Base-by-base conservation (phyloP, 192 early-diverging fungal genomes). In the Linnemannia schmuckeri region DNA sequence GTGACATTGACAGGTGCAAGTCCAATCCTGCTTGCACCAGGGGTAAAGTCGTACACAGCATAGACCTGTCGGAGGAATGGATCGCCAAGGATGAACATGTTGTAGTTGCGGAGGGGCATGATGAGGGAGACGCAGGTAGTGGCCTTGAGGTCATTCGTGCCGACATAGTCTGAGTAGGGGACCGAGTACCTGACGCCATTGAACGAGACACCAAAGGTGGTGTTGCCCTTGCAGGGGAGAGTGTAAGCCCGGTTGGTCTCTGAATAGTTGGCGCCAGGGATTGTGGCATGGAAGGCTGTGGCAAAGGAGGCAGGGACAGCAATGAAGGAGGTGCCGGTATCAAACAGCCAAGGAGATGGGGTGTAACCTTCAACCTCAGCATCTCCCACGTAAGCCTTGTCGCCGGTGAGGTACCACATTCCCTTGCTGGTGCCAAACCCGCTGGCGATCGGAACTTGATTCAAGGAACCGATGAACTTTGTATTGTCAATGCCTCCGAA, bases 261-360 rank as follows among this genome's bases (percentile, higher is more conserved):
- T 9, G 79, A 78, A 41, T 69, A 87, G 6, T 33, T 35, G 12
- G 85, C 85, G n/a, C 85, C 85, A 2, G 85, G 74, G 47, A 87
- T 61, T 24, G 66, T 75, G 37, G 75, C 80, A 40, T 87, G 85
- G 85, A 87, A 87, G 22, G 70, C 76, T 8, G 78, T 44, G 41
- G 85, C 85, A 63, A 87, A 87, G 8, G 44, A 35, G 17, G 72
- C 69, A 1, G 85, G 85, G 18, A 87, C 85, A 4, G 85, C 85
- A 75, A 87, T 87, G 71, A 87, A 87, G 47, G 85, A 87, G 63
- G 85, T 87, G 30, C 85, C 85, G 6, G 85, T 87, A 41, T 87
- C 85, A 57, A 87, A 87, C 8, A 87, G 61, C 85, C 85, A 87
- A 24, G 85, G 85, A 10, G 85, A 74, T 24, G 55, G 78, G 0